Evolutionary conservation across 345 rosid species (phyloP), one percentile per base, ranked within the genome.

Genomic region (Crucihimalaya himalaica): DNA sequence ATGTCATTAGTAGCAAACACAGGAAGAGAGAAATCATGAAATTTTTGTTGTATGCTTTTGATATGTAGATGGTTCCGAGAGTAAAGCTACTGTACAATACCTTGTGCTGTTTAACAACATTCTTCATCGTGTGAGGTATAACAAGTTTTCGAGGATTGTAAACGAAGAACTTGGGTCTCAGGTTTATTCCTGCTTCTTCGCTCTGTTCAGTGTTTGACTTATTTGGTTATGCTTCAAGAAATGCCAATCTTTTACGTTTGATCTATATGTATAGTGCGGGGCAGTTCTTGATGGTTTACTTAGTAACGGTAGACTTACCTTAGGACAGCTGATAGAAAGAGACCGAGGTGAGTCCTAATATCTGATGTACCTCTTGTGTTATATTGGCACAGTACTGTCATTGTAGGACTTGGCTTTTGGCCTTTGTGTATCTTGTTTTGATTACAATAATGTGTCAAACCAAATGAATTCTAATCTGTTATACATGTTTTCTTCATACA

Each of bases 241-340:
- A 14, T 8, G 40, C 32, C 7, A 19, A 28, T 47, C 55, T 56
- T 31, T 35, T 23, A 28, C 53, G 29, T 15, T 29, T 51, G 19
- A 35, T 78, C 56, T 63, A 15, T 18, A 69, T 80, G 71, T 63
- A 75, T 82, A 91, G 93, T 88, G 95, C 72, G 75, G 62, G n/a
- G 84, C 79, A 35, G 82, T 94, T 66, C 52, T 88, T 62, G 83
- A 88, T 75, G 97, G 85, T 63, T 84, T 94, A 82, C 87, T 94
- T 71, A 77, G 83, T 57, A 91, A 94, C 67, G 97, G 96, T 63
- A 86, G 97, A 84, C 96, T 91, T 64, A 81, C 96, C 39, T 59
- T 88, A 78, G 83, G 84, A 43, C 93, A 91, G 74, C 86, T 91
- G 69, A 67, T 80, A 71, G 94, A 91, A 60, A 80, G 89, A 79